Conservation (phyloP, 768 basidiomycete species). For the Mycena floridula region DNA sequence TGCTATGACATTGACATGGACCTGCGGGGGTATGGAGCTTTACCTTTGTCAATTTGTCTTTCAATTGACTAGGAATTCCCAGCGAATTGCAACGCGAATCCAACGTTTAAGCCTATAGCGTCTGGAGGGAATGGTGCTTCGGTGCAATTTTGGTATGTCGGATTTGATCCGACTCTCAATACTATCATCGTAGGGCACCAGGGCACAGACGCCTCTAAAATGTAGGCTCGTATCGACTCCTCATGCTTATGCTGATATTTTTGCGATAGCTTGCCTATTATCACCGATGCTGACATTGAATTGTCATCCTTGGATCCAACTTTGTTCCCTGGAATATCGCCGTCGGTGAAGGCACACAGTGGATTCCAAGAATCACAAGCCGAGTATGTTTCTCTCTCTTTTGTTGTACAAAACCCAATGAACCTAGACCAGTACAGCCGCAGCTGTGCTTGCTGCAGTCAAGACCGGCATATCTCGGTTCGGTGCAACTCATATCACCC, state of each 20-base stretch:
- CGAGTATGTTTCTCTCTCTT: constrained; percentile 29
- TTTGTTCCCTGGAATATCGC: constrained; percentile 45
- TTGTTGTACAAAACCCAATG: constrained; percentile 23
- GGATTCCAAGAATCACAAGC: constrained; percentile 44
- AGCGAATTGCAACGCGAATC: constrained; percentile 34
- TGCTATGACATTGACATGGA: constrained; percentile 27
- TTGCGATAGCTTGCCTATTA: constrained; percentile 14
- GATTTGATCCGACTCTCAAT: constrained; percentile 35
- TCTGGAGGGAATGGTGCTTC: constrained; percentile 39
- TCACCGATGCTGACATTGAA: constrained; percentile 38
- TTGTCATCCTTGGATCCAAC: constrained; percentile 24
- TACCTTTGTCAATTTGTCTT: background rate
- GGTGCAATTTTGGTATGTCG: constrained; percentile 46
- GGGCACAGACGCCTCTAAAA: constrained; percentile 23
- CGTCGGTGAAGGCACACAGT: constrained; percentile 33
- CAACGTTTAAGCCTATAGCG: constrained; percentile 35
- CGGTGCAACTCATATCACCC: constrained; percentile 16
- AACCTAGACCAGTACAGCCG: constrained; percentile 23
- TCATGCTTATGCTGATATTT: background rate
- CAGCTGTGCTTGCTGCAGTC: constrained; percentile 21
- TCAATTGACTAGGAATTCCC: background rate
- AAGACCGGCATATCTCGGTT: constrained; percentile 14
- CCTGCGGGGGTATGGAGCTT: constrained; percentile 30
- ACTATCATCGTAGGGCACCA: constrained; percentile 32
- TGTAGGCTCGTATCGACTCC: constrained; percentile 14